A percentile compares a stretch with the other conserved stretches of the same genome.
Evolutionary conservation across 768 basidiomycete genomes (phyloP).

Genomic region (Naganishia vishniacii): DNA sequence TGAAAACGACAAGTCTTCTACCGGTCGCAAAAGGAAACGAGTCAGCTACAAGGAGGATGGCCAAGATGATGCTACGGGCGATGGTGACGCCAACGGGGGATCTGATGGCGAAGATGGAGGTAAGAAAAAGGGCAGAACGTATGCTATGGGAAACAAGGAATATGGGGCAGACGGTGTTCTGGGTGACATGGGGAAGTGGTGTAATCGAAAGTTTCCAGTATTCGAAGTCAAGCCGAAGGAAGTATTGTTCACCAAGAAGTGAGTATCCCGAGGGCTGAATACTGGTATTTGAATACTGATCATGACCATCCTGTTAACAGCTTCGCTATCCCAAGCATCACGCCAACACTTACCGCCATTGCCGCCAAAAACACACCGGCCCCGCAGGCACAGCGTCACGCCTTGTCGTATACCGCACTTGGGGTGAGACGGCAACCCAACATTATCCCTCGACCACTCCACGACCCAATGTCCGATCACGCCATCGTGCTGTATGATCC

Average conservation of each 20-base stretch:
- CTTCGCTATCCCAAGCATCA: conserved; percentile 72
- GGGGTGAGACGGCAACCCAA: conserved; percentile 76
- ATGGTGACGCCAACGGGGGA: conserved; percentile 46
- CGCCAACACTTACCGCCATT: conserved; percentile 29
- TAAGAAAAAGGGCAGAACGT: conserved; percentile 65
- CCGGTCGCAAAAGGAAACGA: conserved; percentile 71
- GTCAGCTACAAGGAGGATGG: conserved; percentile 70
- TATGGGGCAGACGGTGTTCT: conserved; percentile 61
- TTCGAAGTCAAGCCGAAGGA: conserved; percentile 43
- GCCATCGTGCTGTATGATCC: conserved; percentile 97
- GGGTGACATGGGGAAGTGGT: conserved; percentile 54
- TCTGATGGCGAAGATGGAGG: conserved; percentile 56
- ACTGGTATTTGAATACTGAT: not conserved
- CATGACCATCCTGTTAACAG: conserved; percentile 39
- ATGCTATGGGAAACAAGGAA: conserved; percentile 55
- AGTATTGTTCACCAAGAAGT: conserved; percentile 45
- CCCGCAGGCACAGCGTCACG: conserved; percentile 67
- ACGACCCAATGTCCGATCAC: conserved; percentile 96
- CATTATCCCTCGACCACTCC: conserved; percentile 81
- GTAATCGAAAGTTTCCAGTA: conserved; percentile 56
- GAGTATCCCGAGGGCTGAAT: conserved; percentile 8
- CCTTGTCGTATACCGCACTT: conserved; percentile 66
- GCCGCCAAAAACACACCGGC: conserved; percentile 39
- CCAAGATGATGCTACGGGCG: conserved; percentile 54
- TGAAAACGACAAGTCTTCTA: conserved; percentile 30